Percentiles rank a stretch among this genome's conserved stretches.
Conservation (phyloP, 1,139 yeast genomes). For the Pichia sp. region DNA sequence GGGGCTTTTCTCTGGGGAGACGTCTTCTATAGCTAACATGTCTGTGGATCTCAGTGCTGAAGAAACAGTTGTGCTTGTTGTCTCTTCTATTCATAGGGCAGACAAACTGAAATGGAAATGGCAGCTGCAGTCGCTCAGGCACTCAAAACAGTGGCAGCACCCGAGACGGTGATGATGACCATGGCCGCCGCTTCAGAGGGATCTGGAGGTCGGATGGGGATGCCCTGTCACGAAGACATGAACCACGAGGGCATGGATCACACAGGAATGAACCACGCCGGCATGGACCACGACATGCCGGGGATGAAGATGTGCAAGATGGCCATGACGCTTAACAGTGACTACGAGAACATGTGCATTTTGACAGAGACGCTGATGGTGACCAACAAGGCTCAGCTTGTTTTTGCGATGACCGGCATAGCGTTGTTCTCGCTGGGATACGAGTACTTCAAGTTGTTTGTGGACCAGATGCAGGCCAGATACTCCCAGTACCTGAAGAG, state of each 20-base stretch:
- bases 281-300: conserved; percentile 24
- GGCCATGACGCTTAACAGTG: conserved; percentile 33
- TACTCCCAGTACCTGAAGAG: conserved; percentile 17
- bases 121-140: conserved; percentile 2
- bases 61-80: too few relatives aligned
- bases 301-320: conserved; percentile 30
- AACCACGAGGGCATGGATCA: conserved; percentile 11
- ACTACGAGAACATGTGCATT: conserved; percentile 32
- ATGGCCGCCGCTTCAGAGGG: background rate
- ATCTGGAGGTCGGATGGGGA: background rate
- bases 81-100: background rate
- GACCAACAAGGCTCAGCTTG: conserved; percentile 22
- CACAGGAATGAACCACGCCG: conserved; percentile 20
- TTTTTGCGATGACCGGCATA: conserved; percentile 25
- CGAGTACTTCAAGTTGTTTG: conserved; percentile 29
- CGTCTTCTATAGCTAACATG: too few relatives aligned
- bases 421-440: conserved; percentile 26
- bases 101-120: background rate
- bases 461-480: conserved; percentile 23
- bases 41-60: too few relatives aligned
- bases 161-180: background rate
- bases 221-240: conserved; percentile 7
- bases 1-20: background rate
- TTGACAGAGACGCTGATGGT: conserved; percentile 30
- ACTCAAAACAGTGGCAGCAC: conserved; percentile 1